Percentiles rank a stretch among this genome's conserved stretches.
Conservation (phyloP, 106 monocot genomes). For the Dendrobium officinale region DNA sequence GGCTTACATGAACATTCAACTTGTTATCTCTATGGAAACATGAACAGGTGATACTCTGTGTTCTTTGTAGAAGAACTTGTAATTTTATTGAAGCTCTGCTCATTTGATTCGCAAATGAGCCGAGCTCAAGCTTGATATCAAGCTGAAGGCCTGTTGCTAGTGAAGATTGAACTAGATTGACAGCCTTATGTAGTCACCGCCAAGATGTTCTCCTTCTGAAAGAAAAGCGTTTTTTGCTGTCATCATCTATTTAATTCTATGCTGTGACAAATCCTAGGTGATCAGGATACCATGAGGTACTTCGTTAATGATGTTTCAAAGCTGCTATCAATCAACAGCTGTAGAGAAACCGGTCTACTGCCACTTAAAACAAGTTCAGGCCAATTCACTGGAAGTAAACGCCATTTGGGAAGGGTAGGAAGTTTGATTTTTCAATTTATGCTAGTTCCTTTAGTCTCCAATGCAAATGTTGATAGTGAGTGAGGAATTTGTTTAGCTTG, state of each 20-base stretch:
- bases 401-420: constrained; percentile 36
- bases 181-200: neutral
- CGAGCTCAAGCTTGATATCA: neutral
- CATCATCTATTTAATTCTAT: neutral
- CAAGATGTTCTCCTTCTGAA: neutral
- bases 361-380: constrained; percentile 7
- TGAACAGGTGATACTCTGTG: neutral
- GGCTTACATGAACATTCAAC: neutral
- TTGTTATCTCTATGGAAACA: neutral
- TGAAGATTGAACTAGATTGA: neutral
- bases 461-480: neutral
- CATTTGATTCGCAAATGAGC: neutral
- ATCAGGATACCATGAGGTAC: constrained; percentile 41
- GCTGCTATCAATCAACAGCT: constrained; percentile 20
- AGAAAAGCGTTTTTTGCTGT: neutral
- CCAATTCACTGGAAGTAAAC: constrained; percentile 24
- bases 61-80: neutral
- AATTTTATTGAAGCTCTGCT: neutral
- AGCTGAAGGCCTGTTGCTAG: neutral
- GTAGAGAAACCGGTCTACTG: constrained; percentile 18
- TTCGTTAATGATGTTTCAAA: constrained; percentile 47
- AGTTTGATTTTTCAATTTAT: neutral
- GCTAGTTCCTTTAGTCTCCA: neutral
- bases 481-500: constrained; percentile 35
- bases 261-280: constrained; percentile 24